Percentiles rank a stretch among this genome's conserved stretches.
Evolutionary conservation across 805 yeast species (phyloP).

Genomic region (Ogataea chonburiensis): DNA sequence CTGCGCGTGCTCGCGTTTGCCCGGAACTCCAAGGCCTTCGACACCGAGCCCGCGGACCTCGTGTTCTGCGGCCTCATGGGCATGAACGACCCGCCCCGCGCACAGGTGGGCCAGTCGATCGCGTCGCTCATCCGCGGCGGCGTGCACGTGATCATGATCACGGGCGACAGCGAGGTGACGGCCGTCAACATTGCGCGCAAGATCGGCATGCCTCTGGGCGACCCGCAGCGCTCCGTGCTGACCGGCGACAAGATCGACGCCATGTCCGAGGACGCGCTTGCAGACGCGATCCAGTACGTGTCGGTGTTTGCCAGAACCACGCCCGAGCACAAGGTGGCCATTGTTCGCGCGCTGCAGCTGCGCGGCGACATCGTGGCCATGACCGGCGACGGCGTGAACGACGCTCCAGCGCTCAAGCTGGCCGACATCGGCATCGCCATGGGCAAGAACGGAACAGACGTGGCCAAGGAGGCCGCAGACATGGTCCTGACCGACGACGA

Average conservation of each 20-base stretch:
- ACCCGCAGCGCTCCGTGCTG: constrained; percentile 65
- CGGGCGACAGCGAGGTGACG: constrained; percentile 90
- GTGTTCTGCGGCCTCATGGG: constrained; percentile 86
- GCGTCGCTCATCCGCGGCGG: constrained; percentile 83
- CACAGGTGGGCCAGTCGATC: constrained; percentile 74
- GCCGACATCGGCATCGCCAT: constrained; percentile 96
- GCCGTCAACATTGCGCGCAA: constrained; percentile 82
- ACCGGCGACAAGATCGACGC: constrained; percentile 81
- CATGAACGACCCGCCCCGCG: constrained; percentile 98
- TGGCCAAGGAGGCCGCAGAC: constrained; percentile 97
- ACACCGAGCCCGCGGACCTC: constrained; percentile 53
- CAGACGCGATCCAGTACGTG: constrained; percentile 75
- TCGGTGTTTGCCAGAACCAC: constrained; percentile 93
- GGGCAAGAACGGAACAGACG: constrained; percentile 95
- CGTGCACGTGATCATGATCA: constrained; percentile 96
- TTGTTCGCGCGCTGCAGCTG: constrained; percentile 84
- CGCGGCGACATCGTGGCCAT: constrained; percentile 96
- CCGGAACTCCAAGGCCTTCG: constrained; percentile 41
- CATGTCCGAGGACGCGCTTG: constrained; percentile 68
- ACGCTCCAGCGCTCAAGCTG: constrained; percentile 95
- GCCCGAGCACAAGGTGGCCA: constrained; percentile 88
- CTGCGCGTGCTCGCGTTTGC: constrained; percentile 85
- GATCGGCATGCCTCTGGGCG: constrained; percentile 81
- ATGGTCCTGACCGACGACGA: constrained; percentile 98
- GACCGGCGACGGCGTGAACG: constrained; percentile 99